These are phyloP conservation scores for Blastomyces percursus DNA, from an alignment of 2,329 filamentous ascomycete genomes.

Conservation along the genomic window DNA sequence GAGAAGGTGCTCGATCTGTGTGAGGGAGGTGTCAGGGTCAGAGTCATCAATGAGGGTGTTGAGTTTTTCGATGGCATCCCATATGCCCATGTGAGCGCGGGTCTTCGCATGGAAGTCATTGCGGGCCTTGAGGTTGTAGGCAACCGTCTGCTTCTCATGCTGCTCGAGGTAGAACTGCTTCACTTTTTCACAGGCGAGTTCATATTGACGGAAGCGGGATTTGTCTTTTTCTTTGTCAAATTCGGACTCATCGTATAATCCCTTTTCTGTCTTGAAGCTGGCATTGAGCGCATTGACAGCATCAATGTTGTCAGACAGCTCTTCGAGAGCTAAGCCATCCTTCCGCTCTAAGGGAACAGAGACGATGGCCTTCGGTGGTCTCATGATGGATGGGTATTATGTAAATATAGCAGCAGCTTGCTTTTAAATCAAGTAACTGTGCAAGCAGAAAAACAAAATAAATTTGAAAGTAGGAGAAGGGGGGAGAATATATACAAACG, in stretches of 20 bases:
- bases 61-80: constrained; percentile 87
- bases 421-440: neutral
- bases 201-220: constrained; percentile 69
- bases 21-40: constrained; percentile 77
- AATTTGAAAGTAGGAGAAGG: neutral
- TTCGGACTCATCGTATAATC: constrained; percentile 45
- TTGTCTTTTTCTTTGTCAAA: constrained; percentile 71
- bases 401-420: neutral
- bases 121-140: constrained; percentile 75
- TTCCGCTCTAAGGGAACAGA: neutral
- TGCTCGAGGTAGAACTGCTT: constrained; percentile 74
- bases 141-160: constrained; percentile 46
- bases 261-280: constrained; percentile 35
- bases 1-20: constrained; percentile 80
- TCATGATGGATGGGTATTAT: constrained; percentile 5
- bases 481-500: neutral
- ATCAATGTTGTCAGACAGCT: constrained; percentile 44
- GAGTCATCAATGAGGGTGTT: constrained; percentile 85
- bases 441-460: neutral
- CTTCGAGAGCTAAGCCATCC: constrained; percentile 9
- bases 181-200: constrained; percentile 70
- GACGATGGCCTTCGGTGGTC: constrained; percentile 7
- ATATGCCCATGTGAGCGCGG: constrained; percentile 69
- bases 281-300: constrained; percentile 50
- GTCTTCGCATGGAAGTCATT: constrained; percentile 56